A percentile compares a stretch with the other conserved stretches of the same genome.
phyloP scores from a whole-genome alignment of 371 early-diverging fungal genomes.

The Mucor circinelloides region DNA sequence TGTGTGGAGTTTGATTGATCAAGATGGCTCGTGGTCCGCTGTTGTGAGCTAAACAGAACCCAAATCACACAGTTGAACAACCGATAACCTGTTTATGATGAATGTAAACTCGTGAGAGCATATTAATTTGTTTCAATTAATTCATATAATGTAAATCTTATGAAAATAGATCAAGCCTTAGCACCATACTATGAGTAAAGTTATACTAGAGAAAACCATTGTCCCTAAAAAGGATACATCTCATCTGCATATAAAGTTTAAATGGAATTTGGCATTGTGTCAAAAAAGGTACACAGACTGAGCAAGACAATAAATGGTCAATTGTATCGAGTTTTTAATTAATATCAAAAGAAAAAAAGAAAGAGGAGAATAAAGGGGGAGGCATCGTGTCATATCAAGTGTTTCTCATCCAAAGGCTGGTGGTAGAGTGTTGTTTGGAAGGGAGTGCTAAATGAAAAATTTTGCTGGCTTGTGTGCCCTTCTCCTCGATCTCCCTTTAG shows the following conservation, averaged over 20 bases:
- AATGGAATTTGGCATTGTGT: background rate
- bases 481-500: background rate
- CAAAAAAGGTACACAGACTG: background rate
- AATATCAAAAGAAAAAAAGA: background rate
- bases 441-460: background rate
- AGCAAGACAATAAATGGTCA: background rate
- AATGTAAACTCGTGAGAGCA: background rate
- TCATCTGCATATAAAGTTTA: slow-evolving; percentile 1
- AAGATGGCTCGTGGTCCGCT: background rate
- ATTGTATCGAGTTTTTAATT: background rate
- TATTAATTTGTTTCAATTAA: background rate
- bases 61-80: background rate
- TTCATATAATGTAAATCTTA: background rate
- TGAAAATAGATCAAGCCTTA: background rate
- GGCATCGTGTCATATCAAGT: background rate
- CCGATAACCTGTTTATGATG: background rate
- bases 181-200: background rate
- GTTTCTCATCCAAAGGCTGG: background rate
- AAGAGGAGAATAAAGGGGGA: background rate
- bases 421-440: too few species aligned
- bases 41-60: background rate
- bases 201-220: background rate
- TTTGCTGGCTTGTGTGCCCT: background rate
- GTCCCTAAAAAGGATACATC: background rate
- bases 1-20: background rate